Evolutionary conservation across 306 rosid genomes (phyloP).

Genomic region (Oxytropis ochrocephala): DNA sequence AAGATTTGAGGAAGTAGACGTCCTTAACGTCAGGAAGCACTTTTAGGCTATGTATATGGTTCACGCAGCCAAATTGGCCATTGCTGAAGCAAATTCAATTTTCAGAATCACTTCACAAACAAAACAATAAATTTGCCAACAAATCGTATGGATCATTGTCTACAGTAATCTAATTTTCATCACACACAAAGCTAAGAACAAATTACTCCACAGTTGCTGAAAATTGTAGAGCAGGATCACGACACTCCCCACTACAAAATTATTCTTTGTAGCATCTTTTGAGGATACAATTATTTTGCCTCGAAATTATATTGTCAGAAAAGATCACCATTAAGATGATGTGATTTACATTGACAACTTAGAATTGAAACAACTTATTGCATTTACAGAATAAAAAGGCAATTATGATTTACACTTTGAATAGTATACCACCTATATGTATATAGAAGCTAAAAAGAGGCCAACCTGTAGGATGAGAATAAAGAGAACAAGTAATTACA

Average conservation of each 20-base stretch:
- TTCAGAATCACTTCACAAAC: background rate
- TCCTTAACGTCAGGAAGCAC: background rate
- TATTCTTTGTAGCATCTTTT: slow-evolving; percentile 13
- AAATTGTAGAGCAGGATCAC: background rate
- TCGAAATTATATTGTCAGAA: slow-evolving; percentile 7
- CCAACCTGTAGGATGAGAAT: slow-evolving; percentile 1
- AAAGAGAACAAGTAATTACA: slow-evolving; percentile 13
- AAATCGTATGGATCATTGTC: background rate
- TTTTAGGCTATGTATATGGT: background rate
- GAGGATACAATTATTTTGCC: background rate
- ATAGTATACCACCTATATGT: slow-evolving; percentile 20
- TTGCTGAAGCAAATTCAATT: background rate
- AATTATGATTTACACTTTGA: slow-evolving; percentile 31
- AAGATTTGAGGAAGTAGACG: background rate
- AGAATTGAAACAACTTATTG: slow-evolving; percentile 10
- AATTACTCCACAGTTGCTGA: background rate
- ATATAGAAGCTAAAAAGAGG: slow-evolving; percentile 11
- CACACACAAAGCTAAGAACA: background rate
- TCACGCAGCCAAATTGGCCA: background rate
- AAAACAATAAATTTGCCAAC: background rate
- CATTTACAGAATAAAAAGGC: slow-evolving; percentile 23
- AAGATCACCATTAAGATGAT: slow-evolving; percentile 9
- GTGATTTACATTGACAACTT: slow-evolving; percentile 30
- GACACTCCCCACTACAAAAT: background rate
- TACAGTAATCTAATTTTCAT: background rate